A percentile compares a stretch with the other conserved stretches of the same genome.
These are phyloP conservation scores for Pythium chondricola DNA, from an alignment of 352 stramenopile species.

Conservation along the genomic window DNA sequence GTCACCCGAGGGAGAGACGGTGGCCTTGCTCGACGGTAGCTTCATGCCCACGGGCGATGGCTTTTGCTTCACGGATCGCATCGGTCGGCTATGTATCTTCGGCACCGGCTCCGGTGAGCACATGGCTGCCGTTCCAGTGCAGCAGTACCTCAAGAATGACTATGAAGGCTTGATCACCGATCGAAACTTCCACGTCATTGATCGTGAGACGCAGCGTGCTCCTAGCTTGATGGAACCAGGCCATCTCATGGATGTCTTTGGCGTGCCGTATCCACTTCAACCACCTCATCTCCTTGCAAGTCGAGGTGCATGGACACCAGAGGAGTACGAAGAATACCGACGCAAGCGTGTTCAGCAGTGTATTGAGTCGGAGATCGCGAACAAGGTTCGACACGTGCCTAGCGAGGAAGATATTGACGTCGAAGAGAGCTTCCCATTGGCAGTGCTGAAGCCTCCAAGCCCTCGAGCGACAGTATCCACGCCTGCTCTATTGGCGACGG, in stretches of 20 bases:
- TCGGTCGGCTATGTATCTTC: conserved; percentile 46
- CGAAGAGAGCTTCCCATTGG: conserved; percentile 43
- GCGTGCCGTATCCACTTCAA: conserved; percentile 66
- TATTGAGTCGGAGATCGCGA: conserved; percentile 60
- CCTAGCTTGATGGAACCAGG: conserved; percentile 83
- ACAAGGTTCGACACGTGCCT: conserved; percentile 41
- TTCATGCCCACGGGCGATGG: conserved; percentile 34
- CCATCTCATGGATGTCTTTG: conserved; percentile 67
- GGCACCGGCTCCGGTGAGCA: conserved; percentile 34
- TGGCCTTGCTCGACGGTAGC: conserved; percentile 34
- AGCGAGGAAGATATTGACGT: conserved; percentile 38
- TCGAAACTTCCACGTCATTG: conserved; percentile 81
- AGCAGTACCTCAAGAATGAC: conserved; percentile 87
- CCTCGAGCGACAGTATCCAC: background rate
- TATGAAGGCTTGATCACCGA: conserved; percentile 88
- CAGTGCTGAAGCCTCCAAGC: conserved; percentile 22
- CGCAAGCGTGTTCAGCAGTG: conserved; percentile 56
- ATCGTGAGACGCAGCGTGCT: conserved; percentile 81
- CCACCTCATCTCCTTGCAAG: conserved; percentile 53
- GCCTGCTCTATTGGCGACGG: conserved; percentile 9
- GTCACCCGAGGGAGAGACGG: conserved; percentile 27
- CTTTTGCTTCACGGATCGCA: conserved; percentile 46
- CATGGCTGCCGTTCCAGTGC: conserved; percentile 24
- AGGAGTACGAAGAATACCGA: conserved; percentile 60
- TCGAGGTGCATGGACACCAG: conserved; percentile 20